Base-by-base conservation (phyloP, 176 grass and related monocot genomes). In the Rhipidocladum racemiflorum region DNA sequence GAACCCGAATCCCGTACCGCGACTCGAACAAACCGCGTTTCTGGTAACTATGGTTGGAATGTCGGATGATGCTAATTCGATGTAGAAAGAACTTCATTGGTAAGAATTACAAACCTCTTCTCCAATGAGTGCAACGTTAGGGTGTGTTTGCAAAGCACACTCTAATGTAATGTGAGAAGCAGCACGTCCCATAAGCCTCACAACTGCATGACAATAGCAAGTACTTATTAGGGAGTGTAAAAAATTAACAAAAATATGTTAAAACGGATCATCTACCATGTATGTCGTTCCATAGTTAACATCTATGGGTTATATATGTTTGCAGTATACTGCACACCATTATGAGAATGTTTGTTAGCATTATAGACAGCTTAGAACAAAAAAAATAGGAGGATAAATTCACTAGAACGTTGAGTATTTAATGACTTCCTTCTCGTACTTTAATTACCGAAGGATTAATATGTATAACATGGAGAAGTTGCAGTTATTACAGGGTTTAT, bases 151-250 rank as follows among this genome's bases (percentile, higher is more conserved):
- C 78, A 99, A 84, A 65, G 93, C 93, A 72, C 96, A 99, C 59
- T 99, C 96, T 85, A 99, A 75, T 59, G 96, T 99, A 54, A 99
- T 99, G 82, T 99, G 96, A 87, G 96, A 99, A 90, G 96, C 96
- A 87, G 96, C 92, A 77, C 96, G 96, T 6, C 96, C 96, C 96
- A 99, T 99, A 78, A 99, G 93, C 87, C 96, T 99, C 53, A 99
- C 96, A 93, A 99, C 96, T 99, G 75, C 70, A 87, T 68, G 9
- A 63, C 15, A 36, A 90, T 69, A 82, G 24, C 6, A 79, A 68
- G 35, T 51, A 13, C 25, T 51, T 50, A 64, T 66, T 42, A 83
- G 0, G n/a, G 6, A 53, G 16, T 59, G 24, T 7, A 46, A 83
- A 50, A 30, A 50, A 43, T 55, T 40, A 4, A 34, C 1, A 12